Evolutionary conservation across 2,329 filamentous ascomycete species (phyloP).

Genomic region (Diplodia corticola): DNA sequence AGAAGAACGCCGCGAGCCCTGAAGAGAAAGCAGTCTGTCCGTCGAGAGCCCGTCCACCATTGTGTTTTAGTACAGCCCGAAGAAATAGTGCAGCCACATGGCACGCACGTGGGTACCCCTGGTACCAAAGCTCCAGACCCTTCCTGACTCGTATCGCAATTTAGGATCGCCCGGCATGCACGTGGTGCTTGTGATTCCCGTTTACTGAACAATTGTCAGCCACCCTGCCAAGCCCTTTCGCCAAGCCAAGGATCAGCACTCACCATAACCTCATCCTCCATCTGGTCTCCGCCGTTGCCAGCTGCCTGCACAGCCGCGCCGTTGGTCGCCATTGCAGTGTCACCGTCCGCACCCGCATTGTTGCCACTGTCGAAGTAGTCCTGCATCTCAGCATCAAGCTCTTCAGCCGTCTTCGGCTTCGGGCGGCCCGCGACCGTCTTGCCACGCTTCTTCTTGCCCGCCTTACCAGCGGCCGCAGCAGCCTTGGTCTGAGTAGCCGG

Average conservation of each 20-base stretch:
- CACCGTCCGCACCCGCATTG: conserved; percentile 47
- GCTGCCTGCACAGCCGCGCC: conserved; percentile 49
- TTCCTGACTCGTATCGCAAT: conserved; percentile 20
- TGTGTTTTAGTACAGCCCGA: conserved; percentile 18
- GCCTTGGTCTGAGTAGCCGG: conserved; percentile 75
- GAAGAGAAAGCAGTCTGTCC: conserved; percentile 18
- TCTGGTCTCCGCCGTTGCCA: conserved; percentile 40
- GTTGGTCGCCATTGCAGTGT: conserved; percentile 47
- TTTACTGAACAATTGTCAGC: conserved; percentile 23
- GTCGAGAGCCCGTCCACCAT: not conserved
- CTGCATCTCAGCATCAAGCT: conserved; percentile 95
- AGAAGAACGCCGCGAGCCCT: conserved; percentile 15
- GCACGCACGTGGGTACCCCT: not conserved
- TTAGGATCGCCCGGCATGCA: conserved; percentile 13
- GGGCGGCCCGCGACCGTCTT: conserved; percentile 58
- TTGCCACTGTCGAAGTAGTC: conserved; percentile 75
- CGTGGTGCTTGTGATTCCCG: conserved; percentile 9
- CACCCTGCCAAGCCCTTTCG: not conserved
- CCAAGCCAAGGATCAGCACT: conserved; percentile 10
- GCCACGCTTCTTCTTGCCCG: conserved; percentile 56
- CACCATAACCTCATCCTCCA: conserved; percentile 44
- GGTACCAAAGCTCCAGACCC: conserved; percentile 2
- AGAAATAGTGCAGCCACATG: not conserved
- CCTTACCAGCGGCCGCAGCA: conserved; percentile 48
- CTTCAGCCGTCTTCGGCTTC: conserved; percentile 87